phyloP scores from a whole-genome alignment of 805 yeast species.

The Pichia cabralensis region DNA sequence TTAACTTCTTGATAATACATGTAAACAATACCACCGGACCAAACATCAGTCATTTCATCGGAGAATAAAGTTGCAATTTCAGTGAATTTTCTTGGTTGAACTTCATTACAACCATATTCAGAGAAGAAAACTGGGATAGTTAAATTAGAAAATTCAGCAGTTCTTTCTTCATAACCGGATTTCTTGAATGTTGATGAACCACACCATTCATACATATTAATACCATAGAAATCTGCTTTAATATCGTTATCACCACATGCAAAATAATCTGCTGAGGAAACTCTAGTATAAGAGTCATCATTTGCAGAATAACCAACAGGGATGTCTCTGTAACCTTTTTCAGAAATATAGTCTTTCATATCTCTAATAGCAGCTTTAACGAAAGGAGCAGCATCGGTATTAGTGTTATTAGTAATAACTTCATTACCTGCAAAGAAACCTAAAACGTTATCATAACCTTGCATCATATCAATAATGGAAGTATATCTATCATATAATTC shows the following conservation, averaged over 20 bases:
- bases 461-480: conserved; percentile 57
- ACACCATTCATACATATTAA: conserved; percentile 88
- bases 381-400: conserved; percentile 69
- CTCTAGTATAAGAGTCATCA: conserved; percentile 62
- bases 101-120: conserved; percentile 73
- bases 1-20: conserved; percentile 74
- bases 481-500: conserved; percentile 60
- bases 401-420: conserved; percentile 56
- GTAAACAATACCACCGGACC: conserved; percentile 89
- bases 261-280: conserved; percentile 61
- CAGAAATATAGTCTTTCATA: conserved; percentile 54
- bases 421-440: conserved; percentile 87
- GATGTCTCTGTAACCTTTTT: conserved; percentile 62
- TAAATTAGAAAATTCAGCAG: conserved; percentile 52
- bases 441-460: conserved; percentile 58
- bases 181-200: conserved; percentile 46
- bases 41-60: conserved; percentile 64
- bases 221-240: conserved; percentile 75
- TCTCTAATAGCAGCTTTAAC: conserved; percentile 82
- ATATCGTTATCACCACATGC: conserved; percentile 60
- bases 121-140: conserved; percentile 71
- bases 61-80: conserved; percentile 61
- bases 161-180: conserved; percentile 62
- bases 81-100: conserved; percentile 59
- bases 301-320: conserved; percentile 81